Base-by-base conservation (phyloP, 805 yeast species). In the Starmera dryadoides region DNA sequence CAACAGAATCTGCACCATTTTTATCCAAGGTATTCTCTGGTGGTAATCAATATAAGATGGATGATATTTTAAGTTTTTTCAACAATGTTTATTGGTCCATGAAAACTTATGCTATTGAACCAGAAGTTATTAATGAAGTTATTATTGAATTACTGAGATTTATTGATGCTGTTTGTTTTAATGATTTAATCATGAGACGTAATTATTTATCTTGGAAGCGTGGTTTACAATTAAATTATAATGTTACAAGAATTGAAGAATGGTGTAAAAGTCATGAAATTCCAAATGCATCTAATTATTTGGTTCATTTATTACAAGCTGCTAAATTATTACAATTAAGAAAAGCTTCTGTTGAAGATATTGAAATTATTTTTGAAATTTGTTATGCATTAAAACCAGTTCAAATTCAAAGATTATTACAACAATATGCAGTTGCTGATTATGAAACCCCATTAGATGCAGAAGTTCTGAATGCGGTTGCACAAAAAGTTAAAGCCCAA, bases 181-280 rank as follows among this genome's bases (percentile, higher is more conserved):
- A 93, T 59, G 98, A 93, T 59, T 69, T 93, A 64, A 79, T 94
- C 36, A 85, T 89, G 95, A 81, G 96, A 68, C 78, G 96, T 62
- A 83, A 81, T 65, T 94, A 91, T 66, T 68, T 91, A 57, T 83
- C 96, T 10, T 93, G 98, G 98, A 93, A 91, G 68, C 82, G 98
- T 58, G 98, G 98, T 35, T 73, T 93, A 50, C 98, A 93, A 64
- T 79, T 93, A 64, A 93, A 88, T 60, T 93, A 93, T 66, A 93
- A 93, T 61, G 94, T 89, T 39, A 93, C 98, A 3, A 77, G 98
- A 55, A 73, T 93, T 53, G 97, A 88, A 62, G 99, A 93, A 66
- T 93, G 98, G 98, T 91, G 98, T 64, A 91, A 87, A 66, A 79
- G 87, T 7, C 96, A 91, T 60, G 89, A 84, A 38, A 77, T 93